A percentile compares a stretch with the other conserved stretches of the same genome.
phyloP scores from a whole-genome alignment of 192 early-diverging fungal genomes.

The Backusella luteola region DNA sequence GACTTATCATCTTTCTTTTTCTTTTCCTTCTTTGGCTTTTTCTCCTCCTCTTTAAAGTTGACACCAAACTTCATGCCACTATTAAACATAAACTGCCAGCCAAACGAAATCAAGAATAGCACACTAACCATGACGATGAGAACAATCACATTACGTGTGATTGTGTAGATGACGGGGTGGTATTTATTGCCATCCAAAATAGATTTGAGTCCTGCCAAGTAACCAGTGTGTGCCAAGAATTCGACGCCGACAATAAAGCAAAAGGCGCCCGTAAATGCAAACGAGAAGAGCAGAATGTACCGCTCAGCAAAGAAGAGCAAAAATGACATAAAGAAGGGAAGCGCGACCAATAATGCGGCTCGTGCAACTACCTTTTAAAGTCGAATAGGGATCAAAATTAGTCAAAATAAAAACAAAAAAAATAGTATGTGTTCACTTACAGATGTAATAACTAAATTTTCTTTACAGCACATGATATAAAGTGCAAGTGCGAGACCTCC shows the following conservation, averaged over 20 bases:
- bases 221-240: conserved; percentile 22
- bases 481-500: conserved; percentile 33
- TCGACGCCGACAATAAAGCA: conserved; percentile 20
- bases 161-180: conserved; percentile 3
- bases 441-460: conserved; percentile 24
- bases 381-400: background rate
- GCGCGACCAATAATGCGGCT: background rate
- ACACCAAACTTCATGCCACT: conserved; percentile 26
- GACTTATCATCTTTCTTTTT: background rate
- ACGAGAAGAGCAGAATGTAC: conserved; percentile 11
- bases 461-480: conserved; percentile 25
- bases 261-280: conserved; percentile 15
- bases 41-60: background rate
- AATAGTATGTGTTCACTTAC: background rate
- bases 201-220: conserved; percentile 6
- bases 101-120: conserved; percentile 22
- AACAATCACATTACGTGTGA: conserved; percentile 2
- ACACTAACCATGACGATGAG: conserved; percentile 9
- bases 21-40: background rate
- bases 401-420: background rate
- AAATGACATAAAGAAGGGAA: conserved; percentile 5
- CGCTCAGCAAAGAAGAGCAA: conserved; percentile 14
- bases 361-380: background rate
- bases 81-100: background rate
- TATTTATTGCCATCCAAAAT: conserved; percentile 19